Evolutionary conservation across 495 filamentous ascomycete genomes (phyloP).

Genomic region (Podospora anserina): DNA sequence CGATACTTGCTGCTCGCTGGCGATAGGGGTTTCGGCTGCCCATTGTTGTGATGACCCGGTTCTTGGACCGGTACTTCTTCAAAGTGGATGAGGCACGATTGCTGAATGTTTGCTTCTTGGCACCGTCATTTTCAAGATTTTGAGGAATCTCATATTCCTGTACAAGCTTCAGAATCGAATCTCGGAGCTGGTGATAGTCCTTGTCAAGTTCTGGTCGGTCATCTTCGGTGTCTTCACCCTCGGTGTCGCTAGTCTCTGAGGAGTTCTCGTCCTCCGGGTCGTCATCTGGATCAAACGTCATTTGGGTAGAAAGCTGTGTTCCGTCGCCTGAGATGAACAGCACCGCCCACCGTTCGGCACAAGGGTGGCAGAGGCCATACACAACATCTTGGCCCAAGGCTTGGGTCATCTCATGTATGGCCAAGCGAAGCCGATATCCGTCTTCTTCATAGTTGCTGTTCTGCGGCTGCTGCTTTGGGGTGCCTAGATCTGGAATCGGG

Average conservation of each 20-base stretch:
- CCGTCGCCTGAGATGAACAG: slow-evolving; percentile 74
- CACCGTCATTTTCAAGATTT: slow-evolving; percentile 50
- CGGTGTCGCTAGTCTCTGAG: slow-evolving; percentile 56
- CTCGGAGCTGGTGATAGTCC: slow-evolving; percentile 78
- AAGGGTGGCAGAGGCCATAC: slow-evolving; percentile 64
- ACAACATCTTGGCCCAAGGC: slow-evolving; percentile 57
- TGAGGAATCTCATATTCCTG: slow-evolving; percentile 74
- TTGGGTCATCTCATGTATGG: slow-evolving; percentile 64
- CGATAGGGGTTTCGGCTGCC: slow-evolving; percentile 56
- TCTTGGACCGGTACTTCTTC: slow-evolving; percentile 50
- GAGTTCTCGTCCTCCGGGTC: slow-evolving; percentile 62
- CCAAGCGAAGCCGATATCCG: slow-evolving; percentile 52
- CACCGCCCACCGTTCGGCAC: slow-evolving; percentile 69
- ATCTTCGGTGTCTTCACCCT: slow-evolving; percentile 60
- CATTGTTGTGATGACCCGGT: slow-evolving; percentile 51
- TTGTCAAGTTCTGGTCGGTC: slow-evolving; percentile 69
- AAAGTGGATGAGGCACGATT: slow-evolving; percentile 53
- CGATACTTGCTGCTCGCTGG: slow-evolving; percentile 38
- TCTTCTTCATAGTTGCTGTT: slow-evolving; percentile 53
- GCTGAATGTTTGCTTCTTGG: slow-evolving; percentile 57
- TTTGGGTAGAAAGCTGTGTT: slow-evolving; percentile 62
- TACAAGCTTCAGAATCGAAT: slow-evolving; percentile 76
- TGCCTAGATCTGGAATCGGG: slow-evolving; percentile 34
- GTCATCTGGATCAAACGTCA: slow-evolving; percentile 68
- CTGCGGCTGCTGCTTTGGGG: slow-evolving; percentile 29